A percentile compares a stretch with the other conserved stretches of the same genome.
Conservation (phyloP, 2,329 filamentous ascomycete species). For the Thielaviopsis populi region DNA sequence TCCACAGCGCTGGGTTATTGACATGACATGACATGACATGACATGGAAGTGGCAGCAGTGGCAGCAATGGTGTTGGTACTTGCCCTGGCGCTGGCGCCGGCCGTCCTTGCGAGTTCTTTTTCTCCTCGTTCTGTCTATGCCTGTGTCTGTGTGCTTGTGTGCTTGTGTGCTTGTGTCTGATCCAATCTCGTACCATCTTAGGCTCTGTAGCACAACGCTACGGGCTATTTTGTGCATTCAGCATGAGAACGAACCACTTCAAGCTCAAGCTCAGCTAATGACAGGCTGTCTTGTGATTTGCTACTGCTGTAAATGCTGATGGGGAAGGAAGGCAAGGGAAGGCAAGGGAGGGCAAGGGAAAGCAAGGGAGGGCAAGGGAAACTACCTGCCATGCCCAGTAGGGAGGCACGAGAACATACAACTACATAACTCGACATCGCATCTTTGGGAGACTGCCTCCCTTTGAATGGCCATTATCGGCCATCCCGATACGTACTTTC, state of each 20-base stretch:
- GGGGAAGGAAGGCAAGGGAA: too few relatives aligned
- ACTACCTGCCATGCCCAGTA: not conserved
- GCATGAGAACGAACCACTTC: not conserved
- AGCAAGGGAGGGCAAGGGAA: not conserved
- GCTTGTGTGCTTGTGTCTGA: too few relatives aligned
- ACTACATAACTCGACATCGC: not conserved
- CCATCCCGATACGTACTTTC: not conserved
- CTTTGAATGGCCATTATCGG: slow-evolving; percentile 1
- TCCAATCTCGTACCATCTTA: not conserved
- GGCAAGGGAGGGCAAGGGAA: too few relatives aligned
- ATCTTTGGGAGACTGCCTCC: not conserved
- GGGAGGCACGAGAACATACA: not conserved
- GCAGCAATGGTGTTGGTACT: not conserved
- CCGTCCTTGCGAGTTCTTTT: too few relatives aligned
- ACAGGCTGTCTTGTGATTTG: not conserved
- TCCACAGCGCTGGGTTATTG: not conserved
- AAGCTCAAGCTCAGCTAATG: not conserved
- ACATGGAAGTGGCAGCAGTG: too few relatives aligned
- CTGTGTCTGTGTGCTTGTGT: too few relatives aligned
- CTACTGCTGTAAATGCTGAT: too few relatives aligned
- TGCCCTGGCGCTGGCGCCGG: too few relatives aligned
- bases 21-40: too few relatives aligned
- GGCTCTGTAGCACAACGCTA: slow-evolving; percentile 8
- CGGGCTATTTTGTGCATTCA: slow-evolving; percentile 6
- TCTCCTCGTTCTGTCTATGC: too few relatives aligned